phyloP scores from a whole-genome alignment of 2,329 filamentous ascomycete genomes.

The Graphium sp. region DNA sequence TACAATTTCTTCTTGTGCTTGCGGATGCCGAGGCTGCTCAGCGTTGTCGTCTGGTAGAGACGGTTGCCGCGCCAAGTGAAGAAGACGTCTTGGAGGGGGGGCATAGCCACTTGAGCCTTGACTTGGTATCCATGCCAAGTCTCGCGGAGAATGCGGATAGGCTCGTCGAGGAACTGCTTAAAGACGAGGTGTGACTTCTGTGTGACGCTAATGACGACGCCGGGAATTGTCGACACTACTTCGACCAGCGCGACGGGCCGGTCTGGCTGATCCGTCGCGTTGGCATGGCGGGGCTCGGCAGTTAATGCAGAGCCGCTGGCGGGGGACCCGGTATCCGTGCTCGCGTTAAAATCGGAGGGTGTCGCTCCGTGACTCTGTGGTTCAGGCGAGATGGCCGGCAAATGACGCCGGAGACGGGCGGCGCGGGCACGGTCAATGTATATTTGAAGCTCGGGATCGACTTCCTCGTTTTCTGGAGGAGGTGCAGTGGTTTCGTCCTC shows the following conservation, averaged over 20 bases:
- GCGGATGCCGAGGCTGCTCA: slow-evolving; percentile 47
- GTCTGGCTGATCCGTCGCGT: no score
- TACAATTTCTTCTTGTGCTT: slow-evolving; percentile 18
- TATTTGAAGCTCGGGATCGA: slow-evolving; percentile 24
- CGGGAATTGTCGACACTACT: slow-evolving; percentile 39
- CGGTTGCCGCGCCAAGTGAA: slow-evolving; percentile 63
- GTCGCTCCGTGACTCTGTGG: neutral
- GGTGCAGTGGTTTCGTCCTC: slow-evolving; percentile 3
- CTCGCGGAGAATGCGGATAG: slow-evolving; percentile 47
- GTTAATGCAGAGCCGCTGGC: neutral
- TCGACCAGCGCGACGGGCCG: slow-evolving; percentile 7
- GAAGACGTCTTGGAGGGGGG: slow-evolving; percentile 38
- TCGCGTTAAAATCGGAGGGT: neutral
- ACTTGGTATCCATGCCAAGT: slow-evolving; percentile 53
- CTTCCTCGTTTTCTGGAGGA: slow-evolving; percentile 9
- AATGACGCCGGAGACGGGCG: slow-evolving; percentile 1
- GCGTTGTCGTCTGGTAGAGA: slow-evolving; percentile 62
- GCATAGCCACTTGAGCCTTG: slow-evolving; percentile 18
- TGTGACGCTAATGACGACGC: slow-evolving; percentile 16
- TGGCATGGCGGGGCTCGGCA: no score
- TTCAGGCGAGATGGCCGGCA: neutral
- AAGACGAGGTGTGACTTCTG: slow-evolving; percentile 29
- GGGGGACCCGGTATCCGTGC: neutral
- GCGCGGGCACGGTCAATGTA: slow-evolving; percentile 25
- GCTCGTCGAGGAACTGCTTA: slow-evolving; percentile 49